Evolutionary conservation across 2,329 filamentous ascomycete species (phyloP).

Genomic region (Beauveria scarabaeidicola): DNA sequence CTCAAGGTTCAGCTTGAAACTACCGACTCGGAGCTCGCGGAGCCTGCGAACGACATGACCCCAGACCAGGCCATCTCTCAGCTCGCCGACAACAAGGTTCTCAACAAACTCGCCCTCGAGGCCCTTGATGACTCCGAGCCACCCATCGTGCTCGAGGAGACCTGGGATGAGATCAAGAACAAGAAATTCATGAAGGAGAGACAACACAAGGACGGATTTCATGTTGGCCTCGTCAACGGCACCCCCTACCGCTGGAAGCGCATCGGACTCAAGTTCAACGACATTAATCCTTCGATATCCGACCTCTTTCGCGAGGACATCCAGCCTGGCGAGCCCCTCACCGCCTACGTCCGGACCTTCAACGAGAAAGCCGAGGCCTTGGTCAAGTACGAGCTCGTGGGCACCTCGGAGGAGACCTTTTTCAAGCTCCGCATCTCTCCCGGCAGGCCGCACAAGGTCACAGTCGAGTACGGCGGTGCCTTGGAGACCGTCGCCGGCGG

Average conservation of each 20-base stretch:
- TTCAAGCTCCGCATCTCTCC: conserved; percentile 20
- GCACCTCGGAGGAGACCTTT: conserved; percentile 19
- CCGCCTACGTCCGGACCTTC: background rate
- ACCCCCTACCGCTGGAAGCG: conserved; percentile 25
- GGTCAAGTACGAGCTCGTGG: conserved; percentile 21
- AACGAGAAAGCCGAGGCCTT: conserved; percentile 9
- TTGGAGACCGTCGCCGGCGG: conserved; percentile 15
- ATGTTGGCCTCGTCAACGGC: conserved; percentile 24
- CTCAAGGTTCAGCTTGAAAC: background rate
- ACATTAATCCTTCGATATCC: background rate
- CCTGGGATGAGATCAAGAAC: background rate
- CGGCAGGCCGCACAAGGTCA: conserved; percentile 8
- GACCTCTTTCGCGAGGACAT: conserved; percentile 20
- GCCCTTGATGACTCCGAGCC: background rate
- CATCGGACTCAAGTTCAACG: conserved; percentile 16
- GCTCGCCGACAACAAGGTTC: background rate
- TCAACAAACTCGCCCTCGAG: background rate
- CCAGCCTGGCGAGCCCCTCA: conserved; percentile 17
- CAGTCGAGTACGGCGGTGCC: conserved; percentile 17
- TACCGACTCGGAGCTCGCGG: background rate
- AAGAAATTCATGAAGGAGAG: background rate
- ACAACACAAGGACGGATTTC: conserved; percentile 4
- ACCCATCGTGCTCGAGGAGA: background rate
- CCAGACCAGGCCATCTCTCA: no score
- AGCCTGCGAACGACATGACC: background rate